phyloP scores from a whole-genome alignment of 768 basidiomycete genomes.

The Phylloporus rhodoxanthus region DNA sequence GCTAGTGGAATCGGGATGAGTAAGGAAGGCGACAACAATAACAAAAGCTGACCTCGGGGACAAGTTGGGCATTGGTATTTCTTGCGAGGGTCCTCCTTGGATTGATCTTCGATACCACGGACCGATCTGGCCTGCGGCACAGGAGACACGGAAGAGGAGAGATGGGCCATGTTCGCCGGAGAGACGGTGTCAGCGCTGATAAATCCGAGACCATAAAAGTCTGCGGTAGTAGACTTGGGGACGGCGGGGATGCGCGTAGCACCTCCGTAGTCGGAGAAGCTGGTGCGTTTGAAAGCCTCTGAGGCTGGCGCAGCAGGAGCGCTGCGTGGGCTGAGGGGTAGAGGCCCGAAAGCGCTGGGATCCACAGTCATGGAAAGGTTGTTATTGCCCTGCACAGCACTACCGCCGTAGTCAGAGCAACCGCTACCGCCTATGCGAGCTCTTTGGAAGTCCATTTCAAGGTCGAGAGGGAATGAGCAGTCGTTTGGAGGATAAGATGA shows the following conservation, averaged over 20 bases:
- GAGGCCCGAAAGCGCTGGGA: slow-evolving; percentile 51
- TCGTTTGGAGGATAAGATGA: slow-evolving; percentile 45
- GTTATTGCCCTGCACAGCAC: slow-evolving; percentile 33
- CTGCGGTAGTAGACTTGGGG: slow-evolving; percentile 45
- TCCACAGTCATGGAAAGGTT: slow-evolving; percentile 41
- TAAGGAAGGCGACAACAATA: not conserved
- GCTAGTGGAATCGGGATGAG: slow-evolving; percentile 38
- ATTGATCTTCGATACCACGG: slow-evolving; percentile 37
- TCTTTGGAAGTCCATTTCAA: slow-evolving; percentile 68
- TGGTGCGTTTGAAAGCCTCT: slow-evolving; percentile 40
- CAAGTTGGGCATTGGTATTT: slow-evolving; percentile 75
- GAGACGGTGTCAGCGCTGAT: slow-evolving; percentile 41
- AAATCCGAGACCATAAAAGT: slow-evolving; percentile 39
- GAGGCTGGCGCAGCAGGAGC: slow-evolving; percentile 34
- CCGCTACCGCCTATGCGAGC: slow-evolving; percentile 47
- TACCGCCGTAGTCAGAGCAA: slow-evolving; percentile 49
- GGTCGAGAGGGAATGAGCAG: slow-evolving; percentile 57
- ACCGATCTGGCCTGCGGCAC: slow-evolving; percentile 35
- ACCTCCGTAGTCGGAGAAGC: slow-evolving; percentile 64
- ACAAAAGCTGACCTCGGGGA: slow-evolving; percentile 51
- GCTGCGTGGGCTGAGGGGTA: slow-evolving; percentile 54
- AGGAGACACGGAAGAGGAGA: slow-evolving; percentile 41
- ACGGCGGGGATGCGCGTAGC: slow-evolving; percentile 43
- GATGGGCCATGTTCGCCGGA: slow-evolving; percentile 48
- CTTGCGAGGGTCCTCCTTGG: slow-evolving; percentile 62